These are phyloP conservation scores for Scheffersomyces segobiensis DNA, from an alignment of 1,139 yeast genomes.

Conservation along the genomic window DNA sequence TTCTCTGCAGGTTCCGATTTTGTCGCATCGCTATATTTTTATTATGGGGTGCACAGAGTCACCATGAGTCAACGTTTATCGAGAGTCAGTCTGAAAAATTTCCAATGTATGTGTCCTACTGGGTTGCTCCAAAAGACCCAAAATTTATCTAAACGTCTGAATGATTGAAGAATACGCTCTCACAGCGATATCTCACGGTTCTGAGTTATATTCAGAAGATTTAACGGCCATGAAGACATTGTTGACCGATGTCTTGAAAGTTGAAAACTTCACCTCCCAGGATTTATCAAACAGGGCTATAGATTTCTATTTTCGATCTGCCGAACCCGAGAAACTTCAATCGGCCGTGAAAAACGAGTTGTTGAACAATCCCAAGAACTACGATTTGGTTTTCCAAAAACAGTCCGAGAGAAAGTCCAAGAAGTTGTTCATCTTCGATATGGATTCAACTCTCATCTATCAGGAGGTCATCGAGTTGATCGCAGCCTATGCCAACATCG, in stretches of 20 bases:
- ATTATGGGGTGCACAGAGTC: background rate
- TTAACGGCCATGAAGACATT: background rate
- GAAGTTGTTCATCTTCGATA: conserved; percentile 83
- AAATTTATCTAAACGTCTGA: background rate
- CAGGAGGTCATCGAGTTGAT: conserved; percentile 97
- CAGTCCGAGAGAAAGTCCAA: conserved; percentile 43
- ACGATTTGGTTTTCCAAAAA: conserved; percentile 39
- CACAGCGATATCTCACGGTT: conserved; percentile 7
- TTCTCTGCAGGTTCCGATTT: background rate
- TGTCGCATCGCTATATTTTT: background rate
- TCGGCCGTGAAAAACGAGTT: conserved; percentile 6
- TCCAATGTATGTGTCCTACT: background rate
- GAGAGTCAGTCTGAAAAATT: background rate
- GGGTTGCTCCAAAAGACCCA: background rate
- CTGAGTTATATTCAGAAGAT: background rate
- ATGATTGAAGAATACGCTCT: conserved; percentile 1
- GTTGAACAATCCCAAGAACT: conserved; percentile 6
- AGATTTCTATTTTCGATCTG: conserved; percentile 10
- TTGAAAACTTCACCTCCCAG: conserved; percentile 9
- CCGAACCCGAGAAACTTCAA: conserved; percentile 8
- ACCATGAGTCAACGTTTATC: background rate
- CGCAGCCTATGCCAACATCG: conserved; percentile 84
- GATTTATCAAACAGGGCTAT: conserved; percentile 13
- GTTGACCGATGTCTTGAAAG: background rate
- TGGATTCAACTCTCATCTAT: conserved; percentile 95